These are phyloP conservation scores for Hypoxylon lienhwacheense DNA, from an alignment of 495 filamentous ascomycete genomes.

Conservation along the genomic window DNA sequence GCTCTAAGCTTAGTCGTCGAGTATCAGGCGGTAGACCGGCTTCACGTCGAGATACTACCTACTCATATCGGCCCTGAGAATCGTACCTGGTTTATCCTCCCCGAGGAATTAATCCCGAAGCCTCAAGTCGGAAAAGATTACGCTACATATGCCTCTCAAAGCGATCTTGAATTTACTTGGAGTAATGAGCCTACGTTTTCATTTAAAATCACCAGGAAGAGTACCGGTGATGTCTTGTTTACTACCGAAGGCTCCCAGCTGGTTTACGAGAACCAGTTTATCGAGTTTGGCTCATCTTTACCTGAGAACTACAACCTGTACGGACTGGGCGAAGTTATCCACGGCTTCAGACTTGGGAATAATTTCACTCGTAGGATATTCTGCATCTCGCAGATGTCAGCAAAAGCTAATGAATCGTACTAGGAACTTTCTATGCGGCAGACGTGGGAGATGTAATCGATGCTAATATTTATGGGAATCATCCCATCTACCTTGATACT, in stretches of 20 bases:
- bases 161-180: constrained; percentile 63
- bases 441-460: constrained; percentile 66
- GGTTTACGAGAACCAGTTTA: constrained; percentile 80
- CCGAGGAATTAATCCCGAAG: constrained; percentile 63
- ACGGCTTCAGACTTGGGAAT: constrained; percentile 69
- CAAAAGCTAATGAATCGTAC: background rate
- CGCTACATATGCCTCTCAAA: constrained; percentile 31
- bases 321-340: constrained; percentile 79
- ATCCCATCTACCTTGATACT: constrained; percentile 84
- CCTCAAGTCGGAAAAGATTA: constrained; percentile 51
- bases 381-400: background rate
- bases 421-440: constrained; percentile 68
- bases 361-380: constrained; percentile 66
- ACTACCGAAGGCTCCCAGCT: constrained; percentile 67
- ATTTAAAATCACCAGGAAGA: constrained; percentile 67
- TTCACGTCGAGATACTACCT: constrained; percentile 79
- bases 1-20: constrained; percentile 68
- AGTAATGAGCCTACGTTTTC: constrained; percentile 69
- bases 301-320: constrained; percentile 77
- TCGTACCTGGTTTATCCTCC: constrained; percentile 66
- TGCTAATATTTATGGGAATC: constrained; percentile 78
- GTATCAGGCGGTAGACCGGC: constrained; percentile 68
- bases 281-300: constrained; percentile 71
- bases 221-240: constrained; percentile 69
- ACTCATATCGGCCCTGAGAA: constrained; percentile 65